phyloP scores from a whole-genome alignment of 2,329 filamentous ascomycete species.

The Passalora sequoiae region DNA sequence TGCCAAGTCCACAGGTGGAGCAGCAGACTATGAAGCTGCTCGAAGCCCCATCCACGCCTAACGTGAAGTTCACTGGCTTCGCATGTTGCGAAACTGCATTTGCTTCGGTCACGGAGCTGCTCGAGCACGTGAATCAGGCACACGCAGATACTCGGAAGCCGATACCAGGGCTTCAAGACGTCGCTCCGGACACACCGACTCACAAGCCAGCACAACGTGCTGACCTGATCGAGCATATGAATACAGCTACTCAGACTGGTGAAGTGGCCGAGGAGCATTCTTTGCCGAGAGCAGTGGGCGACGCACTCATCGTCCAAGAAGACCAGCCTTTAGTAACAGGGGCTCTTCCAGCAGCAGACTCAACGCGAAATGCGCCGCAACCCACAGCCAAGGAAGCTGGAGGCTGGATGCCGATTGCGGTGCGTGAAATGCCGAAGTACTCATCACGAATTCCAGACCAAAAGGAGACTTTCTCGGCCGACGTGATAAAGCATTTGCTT shows the following conservation, averaged over 20 bases:
- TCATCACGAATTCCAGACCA: slow-evolving; percentile 11
- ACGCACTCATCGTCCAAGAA: no score
- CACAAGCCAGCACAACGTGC: not conserved
- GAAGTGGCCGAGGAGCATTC: no score
- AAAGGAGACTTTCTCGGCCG: slow-evolving; percentile 36
- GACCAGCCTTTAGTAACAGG: no score
- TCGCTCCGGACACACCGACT: not conserved
- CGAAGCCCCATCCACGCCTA: slow-evolving; percentile 5
- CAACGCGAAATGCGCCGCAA: not conserved
- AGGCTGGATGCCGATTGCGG: slow-evolving; percentile 39
- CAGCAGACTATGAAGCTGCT: slow-evolving; percentile 5
- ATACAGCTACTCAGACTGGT: no score
- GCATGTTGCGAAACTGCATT: slow-evolving; percentile 11
- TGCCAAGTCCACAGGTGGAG: not conserved
- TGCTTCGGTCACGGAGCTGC: slow-evolving; percentile 4
- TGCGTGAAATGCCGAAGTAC: slow-evolving; percentile 31
- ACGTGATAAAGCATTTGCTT: slow-evolving; percentile 37
- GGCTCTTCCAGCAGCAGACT: not conserved
- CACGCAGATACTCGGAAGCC: slow-evolving; percentile 5
- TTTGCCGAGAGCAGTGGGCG: no score
- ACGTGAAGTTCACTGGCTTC: slow-evolving; percentile 2
- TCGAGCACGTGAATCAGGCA: slow-evolving; percentile 9
- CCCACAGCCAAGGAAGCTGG: no score
- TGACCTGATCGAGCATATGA: no score
- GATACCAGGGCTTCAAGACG: not conserved